Conservation (phyloP, 2,329 filamentous ascomycete species). For the Colletotrichum shisoi region DNA sequence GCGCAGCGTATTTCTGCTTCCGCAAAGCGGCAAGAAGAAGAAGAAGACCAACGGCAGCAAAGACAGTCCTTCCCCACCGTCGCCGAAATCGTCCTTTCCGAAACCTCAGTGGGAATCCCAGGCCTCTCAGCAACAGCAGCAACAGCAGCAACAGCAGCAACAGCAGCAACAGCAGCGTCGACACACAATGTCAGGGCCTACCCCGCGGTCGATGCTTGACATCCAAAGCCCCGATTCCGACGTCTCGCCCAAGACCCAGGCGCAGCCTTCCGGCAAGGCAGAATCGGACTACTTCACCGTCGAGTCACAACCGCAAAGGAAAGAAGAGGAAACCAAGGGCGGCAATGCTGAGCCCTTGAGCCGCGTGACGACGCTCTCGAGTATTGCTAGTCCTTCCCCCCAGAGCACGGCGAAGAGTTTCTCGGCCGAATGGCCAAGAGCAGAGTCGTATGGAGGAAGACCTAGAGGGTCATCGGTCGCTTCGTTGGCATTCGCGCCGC, state of each 20-base stretch:
- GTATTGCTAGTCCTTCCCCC: constrained; percentile 28
- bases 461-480: constrained; percentile 55
- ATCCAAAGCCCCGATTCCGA: constrained; percentile 53
- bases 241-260: constrained; percentile 53
- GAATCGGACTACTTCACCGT: constrained; percentile 45
- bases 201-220: constrained; percentile 42
- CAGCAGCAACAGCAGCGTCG: constrained; percentile 9
- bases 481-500: constrained; percentile 58
- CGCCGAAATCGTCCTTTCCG: constrained; percentile 16
- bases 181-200: constrained; percentile 34
- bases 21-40: constrained; percentile 37
- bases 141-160: neutral
- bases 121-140: neutral
- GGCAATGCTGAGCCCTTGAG: constrained; percentile 19
- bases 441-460: constrained; percentile 17
- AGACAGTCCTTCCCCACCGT: constrained; percentile 16
- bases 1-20: constrained; percentile 35
- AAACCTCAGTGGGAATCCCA: constrained; percentile 19
- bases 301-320: constrained; percentile 14
- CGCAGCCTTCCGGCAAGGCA: constrained; percentile 41
- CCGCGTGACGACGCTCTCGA: constrained; percentile 33
- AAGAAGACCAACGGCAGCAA: constrained; percentile 24
- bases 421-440: constrained; percentile 24
- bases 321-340: constrained; percentile 16
- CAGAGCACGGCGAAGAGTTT: constrained; percentile 27